Evolutionary conservation across 139 green algal species (phyloP), one percentile per base, ranked within the genome.

Genomic region (Bryopsis sp.): DNA sequence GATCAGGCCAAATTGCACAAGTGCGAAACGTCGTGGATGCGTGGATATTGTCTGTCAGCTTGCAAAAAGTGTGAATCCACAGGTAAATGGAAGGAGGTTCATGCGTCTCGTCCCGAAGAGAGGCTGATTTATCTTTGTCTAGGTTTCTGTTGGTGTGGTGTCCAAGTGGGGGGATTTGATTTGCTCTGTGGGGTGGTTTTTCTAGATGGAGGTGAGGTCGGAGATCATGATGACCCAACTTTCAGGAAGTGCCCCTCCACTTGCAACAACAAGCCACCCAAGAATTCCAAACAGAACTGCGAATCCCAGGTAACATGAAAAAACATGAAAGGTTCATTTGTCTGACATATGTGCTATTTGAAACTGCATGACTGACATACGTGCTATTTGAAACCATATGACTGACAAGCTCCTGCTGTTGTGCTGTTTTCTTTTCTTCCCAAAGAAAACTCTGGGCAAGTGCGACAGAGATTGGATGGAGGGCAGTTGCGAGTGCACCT

Each of bases 401-500:
- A n/a, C n/a, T n/a, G n/a, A n/a, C n/a, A n/a, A n/a, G n/a, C n/a
- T n/a, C n/a, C n/a, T n/a, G n/a, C n/a, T n/a, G 8, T 28, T 31
- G 5, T 31, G 24, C 22, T 36, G 48, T 31, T 26, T 33, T 8
- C 5, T 31, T 61, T 61, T 61, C 22, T 33, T 8, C 8, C 11
- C 8, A 34, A 22, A 61, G 48, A 61, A 61, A 31, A 31, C 48
- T 28, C 19, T 61, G 8, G 48, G 48, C 8, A 61, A 61, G 22
- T 61, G 48, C 33, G 48, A 61, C 8, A 5, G 22, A 26, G 5
- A 15, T 34, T 61, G 48, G 48, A 61, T 61, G 48, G 8, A 28
- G 19, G 48, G 48, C 48, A 36, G 24, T 8, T 61, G 48, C 33
- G 48, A 61, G 48, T 61, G 48, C 48, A 61, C 48, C 11, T 61